Percentiles rank a stretch among this genome's conserved stretches.
These are phyloP conservation scores for Claviceps monticola DNA, from an alignment of 2,329 filamentous ascomycete genomes.

Conservation along the genomic window DNA sequence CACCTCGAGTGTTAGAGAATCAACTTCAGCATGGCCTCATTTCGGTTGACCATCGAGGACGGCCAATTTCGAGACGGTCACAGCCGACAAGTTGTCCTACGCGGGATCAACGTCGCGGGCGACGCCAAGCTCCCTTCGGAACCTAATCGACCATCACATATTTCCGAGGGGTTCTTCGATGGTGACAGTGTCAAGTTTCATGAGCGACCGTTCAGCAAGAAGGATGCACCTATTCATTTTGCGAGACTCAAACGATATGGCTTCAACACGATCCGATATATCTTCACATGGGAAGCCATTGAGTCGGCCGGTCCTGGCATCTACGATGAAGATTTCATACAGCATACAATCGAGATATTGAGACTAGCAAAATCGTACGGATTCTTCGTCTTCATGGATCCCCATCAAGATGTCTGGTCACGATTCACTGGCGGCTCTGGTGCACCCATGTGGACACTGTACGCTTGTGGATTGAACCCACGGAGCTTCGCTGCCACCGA, in stretches of 20 bases:
- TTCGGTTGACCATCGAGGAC: constrained; percentile 74
- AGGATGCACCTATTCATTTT: constrained; percentile 79
- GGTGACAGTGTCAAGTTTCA: constrained; percentile 86
- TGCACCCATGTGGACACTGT: constrained; percentile 94
- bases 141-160: constrained; percentile 70
- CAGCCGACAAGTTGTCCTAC: constrained; percentile 73
- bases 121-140: constrained; percentile 80
- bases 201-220: constrained; percentile 65
- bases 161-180: constrained; percentile 71
- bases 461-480: constrained; percentile 85
- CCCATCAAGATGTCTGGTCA: constrained; percentile 98
- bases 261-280: constrained; percentile 91
- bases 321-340: constrained; percentile 89
- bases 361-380: constrained; percentile 77
- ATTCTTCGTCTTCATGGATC: constrained; percentile 97
- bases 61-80: constrained; percentile 68
- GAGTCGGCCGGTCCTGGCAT: constrained; percentile 80
- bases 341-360: constrained; percentile 76
- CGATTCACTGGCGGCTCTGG: constrained; percentile 88
- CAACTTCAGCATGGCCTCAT: constrained; percentile 45
- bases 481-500: constrained; percentile 73
- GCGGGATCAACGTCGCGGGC: constrained; percentile 86
- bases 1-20: not conserved
- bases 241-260: constrained; percentile 74
- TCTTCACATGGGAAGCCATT: constrained; percentile 99